Evolutionary conservation across 495 filamentous ascomycete genomes (phyloP).

Genomic region (Neurospora sp.): DNA sequence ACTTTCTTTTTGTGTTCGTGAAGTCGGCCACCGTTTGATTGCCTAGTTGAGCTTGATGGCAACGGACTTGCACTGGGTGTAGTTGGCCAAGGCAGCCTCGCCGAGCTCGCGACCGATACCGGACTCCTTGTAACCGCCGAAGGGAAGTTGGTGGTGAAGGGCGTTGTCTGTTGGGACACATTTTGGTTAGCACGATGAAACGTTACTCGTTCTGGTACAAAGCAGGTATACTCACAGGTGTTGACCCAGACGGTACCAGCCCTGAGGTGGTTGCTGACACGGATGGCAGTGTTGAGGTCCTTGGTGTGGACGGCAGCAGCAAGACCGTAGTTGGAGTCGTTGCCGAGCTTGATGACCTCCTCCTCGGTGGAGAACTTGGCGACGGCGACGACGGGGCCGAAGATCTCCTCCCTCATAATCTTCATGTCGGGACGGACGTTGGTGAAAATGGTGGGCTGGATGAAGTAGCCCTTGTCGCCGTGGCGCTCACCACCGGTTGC

Average conservation of each 20-base stretch:
- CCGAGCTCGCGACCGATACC: conserved; percentile 93
- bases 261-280: conserved; percentile 67
- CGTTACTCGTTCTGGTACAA: not conserved
- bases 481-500: conserved; percentile 80
- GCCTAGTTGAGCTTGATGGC: conserved; percentile 25
- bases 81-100: conserved; percentile 86
- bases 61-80: conserved; percentile 66
- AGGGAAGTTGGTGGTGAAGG: conserved; percentile 65
- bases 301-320: conserved; percentile 89
- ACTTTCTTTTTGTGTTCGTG: not conserved
- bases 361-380: conserved; percentile 88
- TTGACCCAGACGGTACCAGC: conserved; percentile 98
- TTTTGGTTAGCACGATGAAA: not conserved
- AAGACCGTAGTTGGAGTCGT: conserved; percentile 77
- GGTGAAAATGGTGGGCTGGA: conserved; percentile 94
- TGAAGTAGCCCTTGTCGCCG: conserved; percentile 90
- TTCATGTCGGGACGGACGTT: conserved; percentile 87
- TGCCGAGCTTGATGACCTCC: conserved; percentile 72
- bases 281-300: conserved; percentile 86
- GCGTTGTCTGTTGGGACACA: conserved; percentile 47
- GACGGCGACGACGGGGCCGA: conserved; percentile 87
- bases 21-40: not conserved
- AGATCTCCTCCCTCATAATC: conserved; percentile 98
- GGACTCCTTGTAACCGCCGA: conserved; percentile 88
- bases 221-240: conserved; percentile 39